Base-by-base conservation (phyloP, 768 basidiomycete species). In the Pholiota conissans region DNA sequence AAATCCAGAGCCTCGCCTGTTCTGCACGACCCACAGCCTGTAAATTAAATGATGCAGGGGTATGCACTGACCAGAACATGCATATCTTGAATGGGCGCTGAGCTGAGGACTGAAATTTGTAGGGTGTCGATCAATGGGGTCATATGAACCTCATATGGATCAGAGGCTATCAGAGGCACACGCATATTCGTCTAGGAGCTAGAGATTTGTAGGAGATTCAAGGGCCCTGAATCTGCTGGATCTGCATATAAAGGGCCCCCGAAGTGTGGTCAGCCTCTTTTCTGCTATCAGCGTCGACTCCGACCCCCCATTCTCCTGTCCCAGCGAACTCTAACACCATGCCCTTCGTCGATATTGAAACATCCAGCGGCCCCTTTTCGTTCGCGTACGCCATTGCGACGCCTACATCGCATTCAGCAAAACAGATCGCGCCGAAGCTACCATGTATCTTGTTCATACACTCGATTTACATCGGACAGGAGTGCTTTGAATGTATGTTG, bases 381-480 rank as follows among this genome's bases (percentile, higher is more conserved):
- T 67, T 72, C 45, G 61, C 65, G 57, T 79, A 77, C 55, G 64
- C 63, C 22, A 76, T 79, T 34, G 65, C 74, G 1, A 79, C 76
- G 1, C 76, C 77, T 16, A 69, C 64, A 16, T 67, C 59, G 18
- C 52, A 65, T 6, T 64, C 64, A 8, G 71, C 71, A 14, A 59
- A 65, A n/a, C 45, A 61, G 22, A 73, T 79, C 28, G 69, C 69
- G 52, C 61, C 68, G 14, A 65, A 62, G n/a, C 46, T 77, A 20
- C 77, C 76, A 11, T 72, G 67, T 14, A 67, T 77, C 30, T 45
- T 79, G 18, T 74, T 76, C 56, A 58, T 77, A 18, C 76, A 79
- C 59, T 67, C 74, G 11, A 69, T 69, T 30, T 77, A 72, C 62
- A 47, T 69, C 13, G 59, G 65, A 4, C 65, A 69, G 26, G 70